Evolutionary conservation across 148 eudicot species (phyloP), one percentile per base, ranked within the genome.

Genomic region (Arctostaphylos glauca): DNA sequence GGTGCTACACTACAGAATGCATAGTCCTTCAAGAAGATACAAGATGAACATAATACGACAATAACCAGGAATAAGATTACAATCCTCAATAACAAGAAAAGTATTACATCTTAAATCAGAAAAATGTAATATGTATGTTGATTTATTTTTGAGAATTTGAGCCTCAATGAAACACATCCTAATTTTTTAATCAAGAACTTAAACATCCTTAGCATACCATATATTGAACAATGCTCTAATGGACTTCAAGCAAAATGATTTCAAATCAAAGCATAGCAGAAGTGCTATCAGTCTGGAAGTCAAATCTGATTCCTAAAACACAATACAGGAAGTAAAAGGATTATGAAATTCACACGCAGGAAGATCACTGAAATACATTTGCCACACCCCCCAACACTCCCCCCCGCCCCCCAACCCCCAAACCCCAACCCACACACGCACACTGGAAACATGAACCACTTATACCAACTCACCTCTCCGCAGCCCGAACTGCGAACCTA

Each of bases 401-500:
- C 38, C 38, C 38, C 38, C 38, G 0, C 38, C 38, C 38, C 38
- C 38, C 38, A 0, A 0, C 38, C 38, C 38, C 38, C 38, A n/a
- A n/a, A n/a, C 9, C 25, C 10, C 6, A 0, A 64, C 13, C 21
- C 41, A 9, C 43, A 12, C 71, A n/a, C 19, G 1, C 56, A 49
- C 5, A 76, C 21, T 15, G 1, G 50, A 44, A 71, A 31, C 46
- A 15, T 52, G 74, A 82, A 19, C 41, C 31, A 75, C 38, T 18
- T 48, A n/a, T 18, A 43, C 31, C 15, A 44, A 59, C 74, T 82
- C 60, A 82, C 84, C 84, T 82, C 68, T 82, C 80, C 38, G 84
- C 84, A 60, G 84, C 84, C 60, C 84, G 67, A 47, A 82, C 84
- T 2, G 80, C 80, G 6, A 77, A n/a, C 50, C 80, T 56, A 6